Base-by-base conservation (phyloP, 176 grass and related monocot genomes). In the Oropetium thomaeum region DNA sequence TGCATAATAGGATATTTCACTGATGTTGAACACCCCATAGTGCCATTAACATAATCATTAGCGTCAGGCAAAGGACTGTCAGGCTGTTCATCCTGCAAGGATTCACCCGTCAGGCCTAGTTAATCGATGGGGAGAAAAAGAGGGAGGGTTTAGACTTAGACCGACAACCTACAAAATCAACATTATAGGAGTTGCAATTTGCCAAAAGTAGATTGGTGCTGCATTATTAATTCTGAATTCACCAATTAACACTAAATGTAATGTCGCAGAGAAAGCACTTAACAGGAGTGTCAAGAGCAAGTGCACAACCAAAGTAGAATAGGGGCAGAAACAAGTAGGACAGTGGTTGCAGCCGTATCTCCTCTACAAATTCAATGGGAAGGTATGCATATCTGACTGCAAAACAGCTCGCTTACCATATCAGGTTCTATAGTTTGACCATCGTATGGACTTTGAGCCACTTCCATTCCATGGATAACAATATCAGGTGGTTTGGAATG, bases 1-100 rank as follows among this genome's bases (percentile, higher is more conserved):
- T 87, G 85, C 43, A 60, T 67, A 59, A 53, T 64, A n/a, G 89
- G 82, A 83, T 79, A 92, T 72, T 69, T 71, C 85, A 64, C 67
- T 63, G 78, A 78, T 58, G 59, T 28, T 71, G 81, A 89, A 85
- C 82, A 85, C 48, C 51, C 84, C 47, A 60, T 64, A 42, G 65
- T 45, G 10, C 12, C 78, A 78, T 59, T 58, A 83, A 58, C 78
- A 87, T 80, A 65, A 69, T 73, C 59, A 35, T 13, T 57, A 67
- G 79, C 32, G 75, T 78, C 51, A 45, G 53, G 39, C 53, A 60
- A 75, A 72, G 69, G 74, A 86, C 55, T 60, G 81, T 62, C 35
- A 25, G 54, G 23, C 16, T 74, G 47, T 78, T 71, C 74, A 73
- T 82, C 82, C 89, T 87, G 86, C 79, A 62, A 44, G 45, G 59